phyloP scores from a whole-genome alignment of 192 early-diverging fungal genomes.

The Mortierella antarctica region DNA sequence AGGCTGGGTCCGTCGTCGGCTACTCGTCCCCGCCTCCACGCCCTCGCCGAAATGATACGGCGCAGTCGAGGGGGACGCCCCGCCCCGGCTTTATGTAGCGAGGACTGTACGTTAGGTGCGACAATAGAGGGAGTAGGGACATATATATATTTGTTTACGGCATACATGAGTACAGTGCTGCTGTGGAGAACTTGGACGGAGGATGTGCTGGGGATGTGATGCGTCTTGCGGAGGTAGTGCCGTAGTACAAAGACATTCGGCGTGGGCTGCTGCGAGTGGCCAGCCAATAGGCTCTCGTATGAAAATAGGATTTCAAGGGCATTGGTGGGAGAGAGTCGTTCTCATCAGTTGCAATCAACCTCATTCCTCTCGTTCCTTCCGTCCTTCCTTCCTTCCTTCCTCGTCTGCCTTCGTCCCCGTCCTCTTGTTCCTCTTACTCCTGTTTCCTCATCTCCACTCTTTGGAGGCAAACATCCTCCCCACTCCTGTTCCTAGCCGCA shows the following conservation, averaged over 20 bases:
- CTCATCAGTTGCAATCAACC: too few relatives aligned
- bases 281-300: background rate
- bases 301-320: background rate
- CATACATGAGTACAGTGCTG: too few relatives aligned
- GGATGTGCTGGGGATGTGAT: background rate
- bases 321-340: background rate
- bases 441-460: background rate
- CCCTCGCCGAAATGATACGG: constrained; percentile 26
- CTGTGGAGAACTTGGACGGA: background rate
- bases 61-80: background rate
- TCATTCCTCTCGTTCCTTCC: constrained; percentile 1
- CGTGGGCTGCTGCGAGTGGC: constrained; percentile 18
- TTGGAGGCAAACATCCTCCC: background rate
- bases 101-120: too few relatives aligned
- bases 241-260: background rate
- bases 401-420: background rate
- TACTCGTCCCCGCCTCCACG: constrained; percentile 18
- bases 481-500: background rate
- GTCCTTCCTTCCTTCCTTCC: constrained; percentile 1
- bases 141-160: too few relatives aligned
- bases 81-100: too few relatives aligned
- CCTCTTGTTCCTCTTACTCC: background rate
- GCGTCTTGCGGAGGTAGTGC: background rate
- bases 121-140: too few relatives aligned
- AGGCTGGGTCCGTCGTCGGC: background rate